Base-by-base conservation (phyloP, 1,284 basidiomycete genomes). In the Phaffia rhodozyma region DNA sequence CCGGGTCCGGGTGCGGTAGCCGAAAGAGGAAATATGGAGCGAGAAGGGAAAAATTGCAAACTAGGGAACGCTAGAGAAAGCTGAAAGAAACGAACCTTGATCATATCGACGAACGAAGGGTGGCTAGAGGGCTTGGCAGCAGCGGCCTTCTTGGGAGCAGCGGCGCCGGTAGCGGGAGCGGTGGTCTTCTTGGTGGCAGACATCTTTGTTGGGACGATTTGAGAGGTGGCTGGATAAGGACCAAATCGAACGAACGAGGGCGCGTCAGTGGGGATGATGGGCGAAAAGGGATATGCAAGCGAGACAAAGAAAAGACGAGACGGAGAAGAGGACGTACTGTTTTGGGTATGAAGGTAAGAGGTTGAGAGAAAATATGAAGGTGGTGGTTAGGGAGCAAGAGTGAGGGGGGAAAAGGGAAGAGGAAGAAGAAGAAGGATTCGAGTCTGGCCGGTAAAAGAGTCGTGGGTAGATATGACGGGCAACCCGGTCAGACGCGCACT, bases 31-130 rank as follows among this genome's bases (percentile, higher is more conserved):
- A 2, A 43, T 2, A 43, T 43, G 38, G 13, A 43, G 38, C 2
- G 13, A 34, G 9, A 9, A 43, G 13, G 38, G 13, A 43, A 43
- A 43, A 43, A 43, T 43, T 43, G 38, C 38, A 16, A 43, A 16
- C 38, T 11, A 16, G 13, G 13, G 13, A 16, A 43, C 38, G 38
- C 38, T 2, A 43, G 16, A 43, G 38, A 43, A 43, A 43, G 38
- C 38, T 43, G 5, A 16, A 16, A 43, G 16, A 43, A n/a, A 71
- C 76, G 74, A 66, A 78, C 76, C 73, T 75, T 75, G 72, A 78
- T 73, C 76, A 78, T 78, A 56, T 71, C 68, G 57, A 75, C 71
- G 72, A 75, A 78, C 50, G 75, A 72, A 55, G 76, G 76, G 74
- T 77, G 76, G n/a, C 72, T 43, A 32, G 73, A 50, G 30, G 71